phyloP scores from a whole-genome alignment of 2,329 filamentous ascomycete species.

The Epichloe scottii region DNA sequence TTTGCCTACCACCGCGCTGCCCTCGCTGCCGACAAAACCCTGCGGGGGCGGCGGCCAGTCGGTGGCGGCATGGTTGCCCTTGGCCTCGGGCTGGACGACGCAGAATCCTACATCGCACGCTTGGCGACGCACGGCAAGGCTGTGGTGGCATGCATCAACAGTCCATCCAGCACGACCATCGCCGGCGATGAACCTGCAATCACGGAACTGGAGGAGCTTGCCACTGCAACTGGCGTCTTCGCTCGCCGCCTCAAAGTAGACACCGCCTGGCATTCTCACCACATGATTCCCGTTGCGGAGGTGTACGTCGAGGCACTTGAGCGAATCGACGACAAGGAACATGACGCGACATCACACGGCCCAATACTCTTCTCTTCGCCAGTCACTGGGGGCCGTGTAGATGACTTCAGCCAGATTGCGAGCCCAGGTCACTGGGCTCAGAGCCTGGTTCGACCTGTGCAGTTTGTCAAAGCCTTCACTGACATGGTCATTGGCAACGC shows the following conservation, averaged over 20 bases:
- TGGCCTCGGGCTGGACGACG: conserved; percentile 3
- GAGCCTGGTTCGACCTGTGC: too few relatives aligned
- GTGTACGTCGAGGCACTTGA: too few relatives aligned
- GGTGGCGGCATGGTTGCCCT: conserved; percentile 10
- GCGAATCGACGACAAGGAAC: too few relatives aligned
- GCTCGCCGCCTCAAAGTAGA: conserved; percentile 20
- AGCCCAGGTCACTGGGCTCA: too few relatives aligned
- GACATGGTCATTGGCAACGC: too few relatives aligned
- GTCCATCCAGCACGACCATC: conserved; percentile 15
- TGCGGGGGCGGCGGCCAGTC: neutral
- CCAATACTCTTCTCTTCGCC: too few relatives aligned
- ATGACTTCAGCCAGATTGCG: too few relatives aligned
- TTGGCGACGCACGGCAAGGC: neutral
- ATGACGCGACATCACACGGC: too few relatives aligned
- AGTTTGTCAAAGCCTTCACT: too few relatives aligned
- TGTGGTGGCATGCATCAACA: conserved; percentile 14
- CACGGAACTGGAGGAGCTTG: conserved; percentile 10
- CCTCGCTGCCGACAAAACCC: too few relatives aligned
- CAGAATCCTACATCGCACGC: neutral
- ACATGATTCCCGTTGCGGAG: conserved; percentile 9
- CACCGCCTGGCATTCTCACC: conserved; percentile 14
- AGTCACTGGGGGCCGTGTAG: too few relatives aligned
- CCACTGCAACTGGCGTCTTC: conserved; percentile 17
- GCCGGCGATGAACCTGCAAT: conserved; percentile 17
- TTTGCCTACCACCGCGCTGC: too few relatives aligned